These are phyloP conservation scores for Gossypium gossypioides DNA, from an alignment of 441 rosid genomes.

Conservation along the genomic window DNA sequence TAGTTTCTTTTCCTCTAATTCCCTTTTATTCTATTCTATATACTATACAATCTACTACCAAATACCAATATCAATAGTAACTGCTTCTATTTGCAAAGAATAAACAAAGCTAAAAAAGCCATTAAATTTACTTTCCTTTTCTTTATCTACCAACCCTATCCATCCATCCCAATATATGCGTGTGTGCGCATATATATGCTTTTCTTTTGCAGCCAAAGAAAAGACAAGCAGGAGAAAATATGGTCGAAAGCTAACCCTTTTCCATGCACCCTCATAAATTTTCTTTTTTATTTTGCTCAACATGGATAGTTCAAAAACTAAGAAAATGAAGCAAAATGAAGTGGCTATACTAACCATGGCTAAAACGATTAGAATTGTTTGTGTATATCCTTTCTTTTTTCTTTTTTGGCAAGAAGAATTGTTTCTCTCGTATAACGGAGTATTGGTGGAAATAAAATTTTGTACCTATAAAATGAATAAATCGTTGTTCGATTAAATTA, in stretches of 20 bases:
- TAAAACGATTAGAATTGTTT: background rate
- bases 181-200: background rate
- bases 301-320: background rate
- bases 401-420: too few species aligned
- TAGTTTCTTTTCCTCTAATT: background rate
- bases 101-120: constrained; percentile 12
- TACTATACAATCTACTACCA: background rate
- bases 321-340: background rate
- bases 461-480: too few species aligned
- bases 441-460: too few species aligned
- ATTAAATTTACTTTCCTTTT: constrained; percentile 10
- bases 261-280: background rate
- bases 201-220: constrained; percentile 1
- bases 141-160: background rate
- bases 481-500: too few species aligned
- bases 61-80: background rate
- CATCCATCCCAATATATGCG: background rate
- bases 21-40: background rate
- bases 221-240: background rate
- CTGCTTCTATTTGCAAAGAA: background rate
- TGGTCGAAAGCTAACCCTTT: background rate
- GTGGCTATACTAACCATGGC: background rate
- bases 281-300: background rate
- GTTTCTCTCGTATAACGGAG: too few species aligned
- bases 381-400: too few species aligned